phyloP scores from a whole-genome alignment of 805 yeast species.

The Jamesozyma lodderae region DNA sequence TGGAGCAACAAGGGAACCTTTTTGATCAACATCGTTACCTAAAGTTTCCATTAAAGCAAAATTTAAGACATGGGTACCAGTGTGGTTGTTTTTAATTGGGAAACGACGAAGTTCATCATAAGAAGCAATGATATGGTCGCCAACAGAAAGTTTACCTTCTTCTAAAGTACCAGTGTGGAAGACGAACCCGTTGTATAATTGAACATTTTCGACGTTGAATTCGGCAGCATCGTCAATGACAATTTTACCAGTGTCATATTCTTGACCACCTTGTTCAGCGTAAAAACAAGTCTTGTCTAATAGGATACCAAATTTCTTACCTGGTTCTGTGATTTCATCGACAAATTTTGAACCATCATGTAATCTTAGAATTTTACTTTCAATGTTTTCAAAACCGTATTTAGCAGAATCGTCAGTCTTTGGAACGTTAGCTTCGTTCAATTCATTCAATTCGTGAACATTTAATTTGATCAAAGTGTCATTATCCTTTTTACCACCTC shows the following conservation, averaged over 20 bases:
- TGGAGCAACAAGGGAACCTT: conserved; percentile 92
- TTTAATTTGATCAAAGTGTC: conserved; percentile 67
- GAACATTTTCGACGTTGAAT: conserved; percentile 86
- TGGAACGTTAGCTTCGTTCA: conserved; percentile 50
- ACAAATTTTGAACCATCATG: conserved; percentile 59
- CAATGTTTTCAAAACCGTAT: conserved; percentile 61
- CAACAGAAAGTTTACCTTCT: conserved; percentile 66
- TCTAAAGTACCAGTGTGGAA: conserved; percentile 82
- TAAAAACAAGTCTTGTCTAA: conserved; percentile 89
- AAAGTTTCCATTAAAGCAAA: conserved; percentile 77
- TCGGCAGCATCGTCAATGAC: conserved; percentile 82
- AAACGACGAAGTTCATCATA: conserved; percentile 90
- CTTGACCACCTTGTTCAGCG: conserved; percentile 99
- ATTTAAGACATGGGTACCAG: conserved; percentile 94
- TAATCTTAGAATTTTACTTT: conserved; percentile 62
- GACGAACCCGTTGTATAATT: conserved; percentile 87
- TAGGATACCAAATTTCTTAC: conserved; percentile 64
- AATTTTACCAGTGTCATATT: conserved; percentile 86
- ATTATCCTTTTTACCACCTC: conserved; percentile 57
- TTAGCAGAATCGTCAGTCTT: conserved; percentile 80
- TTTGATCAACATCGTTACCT: conserved; percentile 87
- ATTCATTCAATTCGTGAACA: conserved; percentile 76
- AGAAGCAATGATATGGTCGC: conserved; percentile 70
- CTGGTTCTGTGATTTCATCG: conserved; percentile 36
- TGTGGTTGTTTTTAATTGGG: conserved; percentile 95